Evolutionary conservation across 2,329 filamentous ascomycete species (phyloP).

Genomic region (Xylariaceae sp.): DNA sequence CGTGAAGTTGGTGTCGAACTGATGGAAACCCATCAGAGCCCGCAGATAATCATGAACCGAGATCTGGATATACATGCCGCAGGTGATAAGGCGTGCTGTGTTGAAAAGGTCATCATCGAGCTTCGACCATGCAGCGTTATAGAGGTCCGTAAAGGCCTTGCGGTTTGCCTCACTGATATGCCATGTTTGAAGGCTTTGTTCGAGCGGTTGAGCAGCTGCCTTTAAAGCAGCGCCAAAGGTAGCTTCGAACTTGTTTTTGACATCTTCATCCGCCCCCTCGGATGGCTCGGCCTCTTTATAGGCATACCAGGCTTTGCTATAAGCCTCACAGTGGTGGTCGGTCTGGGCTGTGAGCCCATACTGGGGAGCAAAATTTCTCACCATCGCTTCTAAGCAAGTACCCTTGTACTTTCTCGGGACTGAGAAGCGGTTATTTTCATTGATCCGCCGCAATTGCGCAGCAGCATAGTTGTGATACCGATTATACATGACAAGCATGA

Average conservation of each 20-base stretch:
- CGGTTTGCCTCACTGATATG: neutral
- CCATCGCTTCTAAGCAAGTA: too few species aligned
- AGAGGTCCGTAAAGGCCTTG: neutral
- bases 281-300: too few species aligned
- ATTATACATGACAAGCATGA: constrained; percentile 1
- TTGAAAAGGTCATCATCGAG: neutral
- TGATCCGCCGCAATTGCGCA: neutral
- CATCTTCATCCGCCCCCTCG: too few species aligned
- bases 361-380: too few species aligned
- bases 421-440: neutral
- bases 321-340: too few species aligned
- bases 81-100: neutral
- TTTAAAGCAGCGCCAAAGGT: too few species aligned
- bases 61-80: neutral
- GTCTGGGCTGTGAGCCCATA: too few species aligned
- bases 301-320: too few species aligned
- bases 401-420: neutral
- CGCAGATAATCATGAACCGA: neutral
- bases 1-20: neutral
- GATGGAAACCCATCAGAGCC: neutral
- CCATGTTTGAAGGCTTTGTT: too few species aligned
- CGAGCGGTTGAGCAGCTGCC: too few species aligned
- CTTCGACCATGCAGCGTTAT: neutral
- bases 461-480: neutral
- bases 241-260: too few species aligned